Base-by-base conservation (phyloP, 192 early-diverging fungal genomes). In the Bifiguratus adelaidae region DNA sequence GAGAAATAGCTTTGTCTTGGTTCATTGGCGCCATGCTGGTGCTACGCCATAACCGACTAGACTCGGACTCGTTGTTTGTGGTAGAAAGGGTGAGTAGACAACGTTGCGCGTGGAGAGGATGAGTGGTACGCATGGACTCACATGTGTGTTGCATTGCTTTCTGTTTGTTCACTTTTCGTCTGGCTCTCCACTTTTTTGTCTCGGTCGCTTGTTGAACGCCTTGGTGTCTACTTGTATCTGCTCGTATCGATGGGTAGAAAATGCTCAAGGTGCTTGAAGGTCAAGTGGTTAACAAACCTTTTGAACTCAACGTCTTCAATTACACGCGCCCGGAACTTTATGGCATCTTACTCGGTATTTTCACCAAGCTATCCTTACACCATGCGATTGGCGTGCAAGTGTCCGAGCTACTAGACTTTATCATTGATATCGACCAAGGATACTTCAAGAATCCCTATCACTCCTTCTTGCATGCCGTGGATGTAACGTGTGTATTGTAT, bases 371-470 rank as follows among this genome's bases (percentile, higher is more conserved):
- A 15, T 79, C 77, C 30, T 57, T 95, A 3, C 60, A 81, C 32
- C 58, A 70, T 20, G 70, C 75, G 13, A 58, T 81, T 19, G 63
- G 73, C 49, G 73, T 80, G 23, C 58, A 77, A 6, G 63, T 67
- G 15, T 72, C 75, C 28, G 74, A 80, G 44, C 62, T 95, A 38
- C 73, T 95, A 15, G 83, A 89, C 41, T 92, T 95, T 52, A 67
- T 86, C 28, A 71, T 88, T 25, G 89, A 91, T 45, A 78, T 95
- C 25, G 82, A 85, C 48, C 47, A 69, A 33, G 85, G 85, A 23
- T 95, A 95, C 56, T 61, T 73, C n/a, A 60, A 74, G n/a, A 89
- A 86, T 41, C 86, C 85, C 3, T 95, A 95, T 45, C 92, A 95
- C 57, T 89, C 85, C 7, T 95, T 92, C 56, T 83, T 82, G 57